phyloP scores from a whole-genome alignment of 2,329 filamentous ascomycete genomes.

The Alternaria conjuncta region DNA sequence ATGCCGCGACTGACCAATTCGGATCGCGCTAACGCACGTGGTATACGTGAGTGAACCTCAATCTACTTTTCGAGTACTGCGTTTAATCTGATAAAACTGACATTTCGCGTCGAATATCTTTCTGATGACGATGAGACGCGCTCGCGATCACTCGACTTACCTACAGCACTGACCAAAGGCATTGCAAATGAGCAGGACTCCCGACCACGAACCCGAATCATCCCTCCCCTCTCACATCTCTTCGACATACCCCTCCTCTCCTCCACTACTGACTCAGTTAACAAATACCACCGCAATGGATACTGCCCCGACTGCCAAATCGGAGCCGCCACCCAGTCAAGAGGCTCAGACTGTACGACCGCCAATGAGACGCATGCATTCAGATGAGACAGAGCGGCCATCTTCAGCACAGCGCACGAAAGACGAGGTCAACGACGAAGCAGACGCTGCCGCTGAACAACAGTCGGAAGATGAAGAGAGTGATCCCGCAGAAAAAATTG shows the following conservation, averaged over 20 bases:
- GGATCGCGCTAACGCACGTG: slow-evolving; percentile 18
- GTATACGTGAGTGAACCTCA: slow-evolving; percentile 4
- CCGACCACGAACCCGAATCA: slow-evolving; percentile 26
- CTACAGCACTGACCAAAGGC: slow-evolving; percentile 33
- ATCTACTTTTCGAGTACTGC: neutral
- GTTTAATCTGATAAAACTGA: neutral
- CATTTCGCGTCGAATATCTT: neutral
- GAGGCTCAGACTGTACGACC: slow-evolving; percentile 10
- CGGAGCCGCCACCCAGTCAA: slow-evolving; percentile 19
- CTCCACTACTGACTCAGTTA: slow-evolving; percentile 11
- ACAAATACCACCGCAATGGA: slow-evolving; percentile 23
- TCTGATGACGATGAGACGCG: slow-evolving; percentile 5
- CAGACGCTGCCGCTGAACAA: slow-evolving; percentile 11
- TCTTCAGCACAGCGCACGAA: slow-evolving; percentile 31
- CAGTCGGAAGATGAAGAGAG: slow-evolving; percentile 24
- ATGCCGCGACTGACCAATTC: slow-evolving; percentile 30
- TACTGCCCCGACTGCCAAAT: slow-evolving; percentile 1
- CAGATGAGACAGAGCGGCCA: slow-evolving; percentile 36
- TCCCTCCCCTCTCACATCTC: slow-evolving; percentile 22
- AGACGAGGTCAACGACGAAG: slow-evolving; percentile 14
- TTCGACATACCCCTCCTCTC: slow-evolving; percentile 24
- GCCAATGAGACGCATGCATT: slow-evolving; percentile 18
- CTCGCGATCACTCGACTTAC: slow-evolving; percentile 25
- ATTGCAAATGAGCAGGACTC: slow-evolving; percentile 24
- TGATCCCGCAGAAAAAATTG: slow-evolving; percentile 49